Conservation (phyloP, 106 monocot genomes). For the Platanthera zijinensis region DNA sequence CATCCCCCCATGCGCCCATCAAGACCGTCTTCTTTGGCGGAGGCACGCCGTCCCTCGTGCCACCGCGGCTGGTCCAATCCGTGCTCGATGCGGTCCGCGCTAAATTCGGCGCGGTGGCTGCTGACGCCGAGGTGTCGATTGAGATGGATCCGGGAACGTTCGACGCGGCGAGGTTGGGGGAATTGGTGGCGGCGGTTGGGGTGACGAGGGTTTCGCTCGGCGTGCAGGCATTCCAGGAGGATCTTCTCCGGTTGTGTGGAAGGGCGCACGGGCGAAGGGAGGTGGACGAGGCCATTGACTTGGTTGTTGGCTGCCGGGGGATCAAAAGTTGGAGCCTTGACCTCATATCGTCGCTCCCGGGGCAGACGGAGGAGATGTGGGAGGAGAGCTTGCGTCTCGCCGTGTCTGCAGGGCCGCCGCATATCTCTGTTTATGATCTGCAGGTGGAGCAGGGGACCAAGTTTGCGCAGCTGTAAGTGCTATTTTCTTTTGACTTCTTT, state of each 20-base stretch:
- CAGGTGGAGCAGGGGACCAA: constrained; percentile 99
- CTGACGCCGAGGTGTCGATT: constrained; percentile 64
- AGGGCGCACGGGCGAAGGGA: constrained; percentile 72
- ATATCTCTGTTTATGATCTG: constrained; percentile 88
- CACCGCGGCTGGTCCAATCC: constrained; percentile 37
- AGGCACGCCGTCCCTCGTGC: constrained; percentile 90
- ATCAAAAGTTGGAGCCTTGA: constrained; percentile 89
- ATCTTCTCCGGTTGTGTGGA: constrained; percentile 65
- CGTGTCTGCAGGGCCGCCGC: constrained; percentile 44
- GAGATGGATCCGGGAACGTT: constrained; percentile 99
- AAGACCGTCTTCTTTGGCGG: constrained; percentile 86
- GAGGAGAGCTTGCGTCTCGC: constrained; percentile 52
- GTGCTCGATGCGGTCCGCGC: constrained; percentile 37
- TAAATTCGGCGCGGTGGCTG: constrained; percentile 31
- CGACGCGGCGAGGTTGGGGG: constrained; percentile 34
- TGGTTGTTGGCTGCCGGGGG: constrained; percentile 30
- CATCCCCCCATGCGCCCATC: constrained; percentile 25
- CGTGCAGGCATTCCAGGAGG: constrained; percentile 94
- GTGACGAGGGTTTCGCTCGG: constrained; percentile 92
- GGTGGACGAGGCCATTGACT: constrained; percentile 66
- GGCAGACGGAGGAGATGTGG: constrained; percentile 83
- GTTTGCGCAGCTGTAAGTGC: constrained; percentile 71
- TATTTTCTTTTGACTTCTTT: not conserved
- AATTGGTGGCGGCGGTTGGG: constrained; percentile 39
- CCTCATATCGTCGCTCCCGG: constrained; percentile 77